Evolutionary conservation across 345 rosid species (phyloP), one percentile per base, ranked within the genome.

Genomic region (Syzygium grande): DNA sequence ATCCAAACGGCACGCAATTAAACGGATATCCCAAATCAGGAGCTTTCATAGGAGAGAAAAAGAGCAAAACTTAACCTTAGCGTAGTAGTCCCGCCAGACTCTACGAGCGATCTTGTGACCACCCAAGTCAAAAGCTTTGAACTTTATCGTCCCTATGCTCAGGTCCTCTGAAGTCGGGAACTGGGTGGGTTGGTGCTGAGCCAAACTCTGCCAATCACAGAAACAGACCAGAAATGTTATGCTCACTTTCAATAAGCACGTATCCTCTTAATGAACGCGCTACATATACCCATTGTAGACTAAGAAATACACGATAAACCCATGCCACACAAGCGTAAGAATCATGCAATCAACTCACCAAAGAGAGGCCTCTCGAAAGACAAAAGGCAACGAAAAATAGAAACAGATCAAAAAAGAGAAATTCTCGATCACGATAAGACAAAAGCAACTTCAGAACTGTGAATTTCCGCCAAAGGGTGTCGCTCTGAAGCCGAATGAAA

Each of bases 61-160:
- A n/a, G 61, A 23, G 16, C n/a, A 63, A 21, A 2, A 7, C n/a
- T 14, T n/a, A 84, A 90, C 94, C 94, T 91, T 88, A 5, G 94
- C 79, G 85, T 88, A 92, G 87, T 92, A 92, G 65, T 92, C 94
- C 73, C 90, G 91, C 94, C 94, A 91, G 46, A 92, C 93, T 9
- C 94, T 84, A 30, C 94, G 93, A 87, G 93, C 94, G 87, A 92
- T 92, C 91, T 87, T 90, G 52, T 91, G 94, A 51, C 94, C 94
- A 10, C 94, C 93, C 89, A 92, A 89, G 88, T 92, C 93, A 84
- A 92, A 90, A 49, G 93, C 94, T 89, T 92, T 92, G 84, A 92
- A 92, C 91, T 92, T 92, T 77, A 92, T 92, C 63, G 88, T 89
- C 73, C 93, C 94, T 52, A 92, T 92, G 56, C 90, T 91, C 41